Evolutionary conservation across 2,329 filamentous ascomycete genomes (phyloP).

Genomic region (Coniochaeta hoffmannii): DNA sequence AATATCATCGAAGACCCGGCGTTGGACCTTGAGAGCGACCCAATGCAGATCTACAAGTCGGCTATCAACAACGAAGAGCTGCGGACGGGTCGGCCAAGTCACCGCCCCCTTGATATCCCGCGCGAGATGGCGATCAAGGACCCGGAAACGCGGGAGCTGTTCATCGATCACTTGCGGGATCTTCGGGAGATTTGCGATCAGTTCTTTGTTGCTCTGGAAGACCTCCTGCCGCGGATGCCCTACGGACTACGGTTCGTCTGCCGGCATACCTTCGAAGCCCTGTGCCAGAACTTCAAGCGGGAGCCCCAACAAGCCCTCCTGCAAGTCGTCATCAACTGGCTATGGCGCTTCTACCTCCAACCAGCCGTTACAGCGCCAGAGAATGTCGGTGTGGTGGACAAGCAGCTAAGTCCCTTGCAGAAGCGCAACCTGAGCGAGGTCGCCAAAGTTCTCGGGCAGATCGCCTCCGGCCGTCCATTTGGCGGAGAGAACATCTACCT

Average conservation of each 20-base stretch:
- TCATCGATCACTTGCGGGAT: conserved; percentile 91
- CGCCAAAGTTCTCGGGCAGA: conserved; percentile 82
- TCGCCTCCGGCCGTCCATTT: conserved; percentile 82
- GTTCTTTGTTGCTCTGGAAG: conserved; percentile 75
- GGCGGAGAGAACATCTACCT: conserved; percentile 93
- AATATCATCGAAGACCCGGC: conserved; percentile 89
- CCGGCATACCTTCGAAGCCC: conserved; percentile 73
- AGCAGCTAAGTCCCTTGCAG: conserved; percentile 79
- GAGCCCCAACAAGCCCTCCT: conserved; percentile 73
- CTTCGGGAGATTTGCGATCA: conserved; percentile 91
- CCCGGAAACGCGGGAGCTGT: conserved; percentile 81
- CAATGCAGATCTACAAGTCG: conserved; percentile 92
- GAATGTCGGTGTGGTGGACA: conserved; percentile 87
- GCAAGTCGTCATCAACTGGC: conserved; percentile 80
- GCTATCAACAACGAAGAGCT: conserved; percentile 97
- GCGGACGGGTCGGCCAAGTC: conserved; percentile 77
- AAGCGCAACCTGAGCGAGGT: conserved; percentile 90
- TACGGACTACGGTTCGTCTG: conserved; percentile 87
- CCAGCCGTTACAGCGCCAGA: conserved; percentile 86
- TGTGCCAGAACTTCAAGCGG: conserved; percentile 69
- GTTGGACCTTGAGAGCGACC: conserved; percentile 91
- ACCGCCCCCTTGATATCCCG: conserved; percentile 74
- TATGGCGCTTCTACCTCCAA: conserved; percentile 91
- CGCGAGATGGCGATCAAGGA: conserved; percentile 94
- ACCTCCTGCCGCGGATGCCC: conserved; percentile 79